Evolutionary conservation across 2,329 filamentous ascomycete genomes (phyloP).

Genomic region (Penicillium sp.): DNA sequence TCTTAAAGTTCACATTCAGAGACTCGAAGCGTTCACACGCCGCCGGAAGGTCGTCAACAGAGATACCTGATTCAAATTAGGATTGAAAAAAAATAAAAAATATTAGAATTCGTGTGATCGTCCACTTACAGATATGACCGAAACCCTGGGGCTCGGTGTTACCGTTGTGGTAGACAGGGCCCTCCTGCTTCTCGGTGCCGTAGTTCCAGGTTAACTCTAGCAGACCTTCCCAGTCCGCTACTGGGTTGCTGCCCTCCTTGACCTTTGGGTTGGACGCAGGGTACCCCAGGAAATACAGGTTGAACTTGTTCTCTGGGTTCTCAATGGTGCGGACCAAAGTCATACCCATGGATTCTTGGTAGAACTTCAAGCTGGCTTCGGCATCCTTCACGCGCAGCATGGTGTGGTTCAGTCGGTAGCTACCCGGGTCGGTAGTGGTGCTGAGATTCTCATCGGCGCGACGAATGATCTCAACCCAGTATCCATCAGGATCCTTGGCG

Average conservation of each 20-base stretch:
- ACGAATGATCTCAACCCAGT: conserved; percentile 62
- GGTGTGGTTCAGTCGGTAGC: conserved; percentile 65
- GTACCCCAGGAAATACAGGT: conserved; percentile 91
- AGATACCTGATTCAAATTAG: conserved; percentile 54
- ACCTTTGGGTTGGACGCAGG: conserved; percentile 55
- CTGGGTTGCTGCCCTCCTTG: conserved; percentile 50
- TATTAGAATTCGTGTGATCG: background rate
- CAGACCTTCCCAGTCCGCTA: conserved; percentile 72
- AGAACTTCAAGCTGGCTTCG: conserved; percentile 72
- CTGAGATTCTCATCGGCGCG: conserved; percentile 71
- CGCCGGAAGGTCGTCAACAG: conserved; percentile 83
- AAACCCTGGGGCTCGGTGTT: conserved; percentile 92
- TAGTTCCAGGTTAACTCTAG: conserved; percentile 87
- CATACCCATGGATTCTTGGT: conserved; percentile 89
- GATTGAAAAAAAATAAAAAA: background rate
- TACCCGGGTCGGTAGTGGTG: conserved; percentile 68
- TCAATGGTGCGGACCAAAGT: conserved; percentile 70
- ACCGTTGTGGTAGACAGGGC: conserved; percentile 86
- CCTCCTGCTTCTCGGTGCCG: conserved; percentile 71
- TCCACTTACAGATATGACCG: conserved; percentile 76
- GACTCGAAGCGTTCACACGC: conserved; percentile 85
- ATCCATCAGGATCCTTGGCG: conserved; percentile 80
- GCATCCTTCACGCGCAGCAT: conserved; percentile 92
- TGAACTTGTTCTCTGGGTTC: conserved; percentile 70
- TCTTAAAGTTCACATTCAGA: conserved; percentile 85